Evolutionary conservation across 2,329 filamentous ascomycete species (phyloP).

Genomic region (Fusarium nodosum): DNA sequence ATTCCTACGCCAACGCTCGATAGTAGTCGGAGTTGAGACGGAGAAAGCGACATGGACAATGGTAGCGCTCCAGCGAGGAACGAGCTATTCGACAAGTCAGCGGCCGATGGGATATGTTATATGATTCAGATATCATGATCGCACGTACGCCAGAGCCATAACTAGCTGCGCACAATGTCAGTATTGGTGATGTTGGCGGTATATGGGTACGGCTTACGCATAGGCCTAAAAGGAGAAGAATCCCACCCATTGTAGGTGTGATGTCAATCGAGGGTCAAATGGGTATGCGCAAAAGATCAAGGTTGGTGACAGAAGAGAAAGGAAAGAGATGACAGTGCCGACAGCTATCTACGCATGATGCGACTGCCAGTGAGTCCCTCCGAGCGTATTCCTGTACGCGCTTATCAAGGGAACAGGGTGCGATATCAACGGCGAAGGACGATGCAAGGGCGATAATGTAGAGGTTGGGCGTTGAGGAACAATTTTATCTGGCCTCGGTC

Average conservation of each 20-base stretch:
- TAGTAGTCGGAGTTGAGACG: conserved; percentile 87
- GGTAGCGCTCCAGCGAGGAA: conserved; percentile 94
- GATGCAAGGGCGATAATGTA: conserved; percentile 32
- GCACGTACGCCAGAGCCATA: conserved; percentile 70
- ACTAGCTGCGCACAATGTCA: conserved; percentile 59
- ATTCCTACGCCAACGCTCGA: conserved; percentile 95
- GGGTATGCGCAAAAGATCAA: conserved; percentile 28
- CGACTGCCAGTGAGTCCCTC: conserved; percentile 14
- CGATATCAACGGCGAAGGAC: conserved; percentile 10
- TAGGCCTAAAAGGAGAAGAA: conserved; percentile 58
- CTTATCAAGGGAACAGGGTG: conserved; percentile 18
- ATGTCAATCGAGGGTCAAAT: conserved; percentile 28
- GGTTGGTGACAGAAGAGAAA: conserved; percentile 17
- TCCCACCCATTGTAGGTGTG: conserved; percentile 55
- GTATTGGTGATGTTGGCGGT: conserved; percentile 25
- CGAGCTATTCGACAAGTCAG: conserved; percentile 70
- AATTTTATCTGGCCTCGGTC: conserved; percentile 45
- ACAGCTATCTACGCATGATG: conserved; percentile 48
- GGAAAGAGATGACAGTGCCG: conserved; percentile 15
- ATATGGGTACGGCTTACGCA: conserved; percentile 53
- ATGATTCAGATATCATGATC: conserved; percentile 25
- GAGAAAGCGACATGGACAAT: conserved; percentile 87
- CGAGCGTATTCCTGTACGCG: conserved; percentile 12
- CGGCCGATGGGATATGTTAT: conserved; percentile 28
- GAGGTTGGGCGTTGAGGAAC: conserved; percentile 38